Percentiles rank a stretch among this genome's conserved stretches.
Conservation (phyloP, 2,329 filamentous ascomycete genomes). For the Cladophialophora bantiana region DNA sequence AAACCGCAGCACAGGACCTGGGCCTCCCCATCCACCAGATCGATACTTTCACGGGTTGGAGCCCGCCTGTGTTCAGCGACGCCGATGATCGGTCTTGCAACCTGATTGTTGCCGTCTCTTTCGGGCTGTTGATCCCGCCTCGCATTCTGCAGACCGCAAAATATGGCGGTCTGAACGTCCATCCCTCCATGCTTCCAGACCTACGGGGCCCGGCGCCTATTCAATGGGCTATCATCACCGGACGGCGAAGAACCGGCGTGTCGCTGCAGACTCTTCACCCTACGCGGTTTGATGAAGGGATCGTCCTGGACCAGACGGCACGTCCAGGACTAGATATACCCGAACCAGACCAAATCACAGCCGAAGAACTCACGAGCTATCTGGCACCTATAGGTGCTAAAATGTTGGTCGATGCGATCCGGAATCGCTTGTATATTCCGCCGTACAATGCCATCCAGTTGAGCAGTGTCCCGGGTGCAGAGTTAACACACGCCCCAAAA, state of each 20-base stretch:
- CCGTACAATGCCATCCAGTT: constrained; percentile 57
- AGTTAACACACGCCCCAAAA: constrained; percentile 70
- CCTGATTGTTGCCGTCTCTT: constrained; percentile 89
- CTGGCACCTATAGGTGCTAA: constrained; percentile 71
- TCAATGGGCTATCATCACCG: constrained; percentile 77
- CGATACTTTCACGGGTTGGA: constrained; percentile 84
- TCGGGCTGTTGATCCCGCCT: constrained; percentile 85
- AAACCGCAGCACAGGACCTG: constrained; percentile 68
- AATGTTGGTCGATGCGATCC: constrained; percentile 73
- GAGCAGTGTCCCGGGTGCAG: constrained; percentile 24
- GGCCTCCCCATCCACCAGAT: constrained; percentile 73
- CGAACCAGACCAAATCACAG: constrained; percentile 63
- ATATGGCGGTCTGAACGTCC: constrained; percentile 91
- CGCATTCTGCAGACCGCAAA: constrained; percentile 72
- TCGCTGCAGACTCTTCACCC: constrained; percentile 87
- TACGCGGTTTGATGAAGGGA: constrained; percentile 77
- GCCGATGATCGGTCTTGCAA: constrained; percentile 61
- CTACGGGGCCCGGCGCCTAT: constrained; percentile 77
- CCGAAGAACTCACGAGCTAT: constrained; percentile 58
- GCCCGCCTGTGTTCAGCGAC: constrained; percentile 60
- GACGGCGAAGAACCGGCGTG: constrained; percentile 70
- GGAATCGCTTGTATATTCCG: constrained; percentile 68
- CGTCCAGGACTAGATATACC: constrained; percentile 62
- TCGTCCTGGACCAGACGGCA: constrained; percentile 74
- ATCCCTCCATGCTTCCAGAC: constrained; percentile 90